phyloP scores from a whole-genome alignment of 2,329 filamentous ascomycete species.

The Cladosporium sp. region DNA sequence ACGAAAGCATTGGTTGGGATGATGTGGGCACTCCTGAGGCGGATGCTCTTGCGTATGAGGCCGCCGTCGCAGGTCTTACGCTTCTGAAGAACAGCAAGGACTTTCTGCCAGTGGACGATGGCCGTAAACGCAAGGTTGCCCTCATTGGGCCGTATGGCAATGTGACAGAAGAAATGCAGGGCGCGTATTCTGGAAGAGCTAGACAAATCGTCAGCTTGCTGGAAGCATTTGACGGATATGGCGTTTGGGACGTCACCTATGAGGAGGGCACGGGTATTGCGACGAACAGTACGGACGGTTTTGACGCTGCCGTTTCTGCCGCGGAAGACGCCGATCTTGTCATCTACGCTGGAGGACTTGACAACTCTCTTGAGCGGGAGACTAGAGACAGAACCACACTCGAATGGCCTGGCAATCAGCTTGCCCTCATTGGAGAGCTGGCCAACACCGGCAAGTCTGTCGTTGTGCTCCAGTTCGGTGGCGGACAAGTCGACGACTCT shows the following conservation, averaged over 20 bases:
- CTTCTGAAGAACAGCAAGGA: constrained; percentile 48
- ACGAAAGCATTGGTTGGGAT: constrained; percentile 48
- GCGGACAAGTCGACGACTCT: constrained; percentile 41
- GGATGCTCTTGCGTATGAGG: constrained; percentile 42
- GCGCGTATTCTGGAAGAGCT: constrained; percentile 29
- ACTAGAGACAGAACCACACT: constrained; percentile 38
- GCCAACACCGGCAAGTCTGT: constrained; percentile 35
- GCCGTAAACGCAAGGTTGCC: constrained; percentile 36
- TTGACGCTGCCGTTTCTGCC: constrained; percentile 17
- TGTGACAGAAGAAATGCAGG: constrained; percentile 50
- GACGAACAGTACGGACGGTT: constrained; percentile 16
- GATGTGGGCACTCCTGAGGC: constrained; percentile 53
- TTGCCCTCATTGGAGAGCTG: constrained; percentile 37
- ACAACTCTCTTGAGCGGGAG: constrained; percentile 40
- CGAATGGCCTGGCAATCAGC: constrained; percentile 40
- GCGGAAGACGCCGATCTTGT: constrained; percentile 20
- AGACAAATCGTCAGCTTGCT: constrained; percentile 20
- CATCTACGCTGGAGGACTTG: constrained; percentile 27
- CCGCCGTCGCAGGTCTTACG: constrained; percentile 41
- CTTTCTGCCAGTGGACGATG: constrained; percentile 33
- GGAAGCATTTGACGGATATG: constrained; percentile 16
- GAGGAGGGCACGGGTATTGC: constrained; percentile 18
- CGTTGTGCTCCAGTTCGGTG: constrained; percentile 36
- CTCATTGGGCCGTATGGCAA: constrained; percentile 55
- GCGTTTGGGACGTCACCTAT: constrained; percentile 12